Conservation (phyloP, 139 green algal species). For the Micractinium conductrix region DNA sequence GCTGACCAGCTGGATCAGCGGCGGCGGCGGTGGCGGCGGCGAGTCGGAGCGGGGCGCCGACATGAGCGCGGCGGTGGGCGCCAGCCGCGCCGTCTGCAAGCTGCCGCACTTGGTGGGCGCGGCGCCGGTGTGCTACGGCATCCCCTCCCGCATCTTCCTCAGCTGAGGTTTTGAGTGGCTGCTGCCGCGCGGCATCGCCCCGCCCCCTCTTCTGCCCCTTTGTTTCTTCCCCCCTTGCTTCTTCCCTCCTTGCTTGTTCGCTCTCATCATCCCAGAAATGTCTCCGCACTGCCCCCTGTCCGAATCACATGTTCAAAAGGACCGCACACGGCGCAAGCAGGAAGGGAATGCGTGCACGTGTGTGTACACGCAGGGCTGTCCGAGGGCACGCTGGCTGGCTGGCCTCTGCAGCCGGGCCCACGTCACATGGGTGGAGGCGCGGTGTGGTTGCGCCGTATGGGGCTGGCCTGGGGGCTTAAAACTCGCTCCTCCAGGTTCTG, state of each 20-base stretch:
- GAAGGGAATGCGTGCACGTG: too few species aligned
- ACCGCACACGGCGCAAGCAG: not conserved
- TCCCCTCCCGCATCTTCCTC: conserved; percentile 61
- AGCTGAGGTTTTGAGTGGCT: too few species aligned
- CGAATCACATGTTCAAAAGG: not conserved
- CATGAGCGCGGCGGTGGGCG: conserved; percentile 53
- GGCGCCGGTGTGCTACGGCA: conserved; percentile 91
- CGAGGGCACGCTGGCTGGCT: too few species aligned
- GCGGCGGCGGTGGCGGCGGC: not conserved
- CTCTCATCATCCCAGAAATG: too few species aligned
- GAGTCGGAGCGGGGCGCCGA: not conserved
- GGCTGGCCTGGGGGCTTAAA: conserved; percentile 14
- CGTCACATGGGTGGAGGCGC: not conserved
- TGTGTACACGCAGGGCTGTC: too few species aligned
- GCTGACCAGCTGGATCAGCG: conserved; percentile 70
- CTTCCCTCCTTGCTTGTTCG: too few species aligned
- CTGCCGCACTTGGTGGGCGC: conserved; percentile 85
- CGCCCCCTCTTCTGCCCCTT: too few species aligned
- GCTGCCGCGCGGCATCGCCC: too few species aligned
- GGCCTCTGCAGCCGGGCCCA: too few species aligned
- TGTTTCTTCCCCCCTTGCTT: too few species aligned
- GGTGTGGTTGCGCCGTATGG: not conserved
- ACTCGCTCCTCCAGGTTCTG: conserved; percentile 24
- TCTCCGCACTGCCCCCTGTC: too few species aligned
- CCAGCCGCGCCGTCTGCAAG: conserved; percentile 69